Conservation (phyloP, 495 filamentous ascomycete species). For the Thermochaetoides thermophila region DNA sequence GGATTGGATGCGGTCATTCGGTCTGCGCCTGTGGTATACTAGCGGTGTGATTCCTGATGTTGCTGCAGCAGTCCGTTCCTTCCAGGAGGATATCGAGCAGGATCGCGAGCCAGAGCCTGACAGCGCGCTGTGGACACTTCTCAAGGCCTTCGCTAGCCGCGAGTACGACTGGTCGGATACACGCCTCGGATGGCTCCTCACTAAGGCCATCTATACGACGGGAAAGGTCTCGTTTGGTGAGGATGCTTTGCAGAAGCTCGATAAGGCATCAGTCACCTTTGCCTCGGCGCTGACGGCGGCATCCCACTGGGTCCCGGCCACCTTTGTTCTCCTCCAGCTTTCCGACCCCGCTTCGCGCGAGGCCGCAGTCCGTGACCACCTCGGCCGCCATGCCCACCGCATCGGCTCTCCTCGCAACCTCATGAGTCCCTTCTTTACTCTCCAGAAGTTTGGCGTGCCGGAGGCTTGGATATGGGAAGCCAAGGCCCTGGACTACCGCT, state of each 20-base stretch:
- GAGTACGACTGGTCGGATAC: slow-evolving; percentile 52
- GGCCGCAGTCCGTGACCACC: slow-evolving; percentile 50
- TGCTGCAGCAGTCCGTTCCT: slow-evolving; percentile 53
- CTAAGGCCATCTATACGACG: slow-evolving; percentile 36
- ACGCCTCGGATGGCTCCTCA: slow-evolving; percentile 74
- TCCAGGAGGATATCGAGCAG: slow-evolving; percentile 49
- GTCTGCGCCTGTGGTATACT: slow-evolving; percentile 77
- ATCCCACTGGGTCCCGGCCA: slow-evolving; percentile 50
- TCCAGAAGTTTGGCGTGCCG: slow-evolving; percentile 49
- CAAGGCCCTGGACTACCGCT: slow-evolving; percentile 67
- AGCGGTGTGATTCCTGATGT: slow-evolving; percentile 37
- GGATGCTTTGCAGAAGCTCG: slow-evolving; percentile 37
- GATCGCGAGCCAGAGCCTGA: slow-evolving; percentile 48
- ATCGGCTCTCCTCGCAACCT: slow-evolving; percentile 20
- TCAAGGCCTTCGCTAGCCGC: slow-evolving; percentile 57
- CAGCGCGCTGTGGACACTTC: slow-evolving; percentile 71
- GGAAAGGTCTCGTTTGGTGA: slow-evolving; percentile 26
- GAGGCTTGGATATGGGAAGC: slow-evolving; percentile 71
- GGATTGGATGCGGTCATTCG: slow-evolving; percentile 88
- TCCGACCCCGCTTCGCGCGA: slow-evolving; percentile 45
- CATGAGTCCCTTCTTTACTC: slow-evolving; percentile 9
- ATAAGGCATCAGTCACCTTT: slow-evolving; percentile 53
- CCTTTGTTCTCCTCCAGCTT: slow-evolving; percentile 69
- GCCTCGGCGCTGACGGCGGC: slow-evolving; percentile 55
- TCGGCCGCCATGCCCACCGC: slow-evolving; percentile 48